Percentiles rank a stretch among this genome's conserved stretches.
Conservation (phyloP, 208 protist species). For the Leptomonas pyrrhocoris region DNA sequence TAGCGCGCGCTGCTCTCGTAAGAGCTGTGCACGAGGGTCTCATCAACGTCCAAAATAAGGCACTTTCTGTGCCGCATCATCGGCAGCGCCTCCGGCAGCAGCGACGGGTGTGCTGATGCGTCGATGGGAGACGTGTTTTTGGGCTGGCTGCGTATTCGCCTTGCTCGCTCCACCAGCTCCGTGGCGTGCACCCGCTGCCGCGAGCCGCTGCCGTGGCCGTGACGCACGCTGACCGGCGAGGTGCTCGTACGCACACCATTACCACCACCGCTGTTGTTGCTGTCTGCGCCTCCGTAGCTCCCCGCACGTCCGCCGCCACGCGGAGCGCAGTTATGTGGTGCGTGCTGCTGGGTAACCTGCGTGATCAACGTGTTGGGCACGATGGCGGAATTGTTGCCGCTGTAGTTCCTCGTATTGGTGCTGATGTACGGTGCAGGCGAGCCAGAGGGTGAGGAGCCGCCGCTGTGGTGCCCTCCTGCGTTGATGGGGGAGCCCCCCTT, state of each 20-base stretch:
- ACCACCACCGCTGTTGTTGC: slow-evolving; percentile 14
- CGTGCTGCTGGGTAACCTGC: slow-evolving; percentile 18
- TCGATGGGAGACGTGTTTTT: slow-evolving; percentile 87
- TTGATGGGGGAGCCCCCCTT: neutral
- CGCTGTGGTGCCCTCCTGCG: neutral
- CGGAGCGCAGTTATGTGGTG: neutral
- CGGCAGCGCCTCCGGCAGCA: slow-evolving; percentile 61
- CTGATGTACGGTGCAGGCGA: slow-evolving; percentile 7
- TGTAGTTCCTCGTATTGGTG: neutral
- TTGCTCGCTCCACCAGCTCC: slow-evolving; percentile 49
- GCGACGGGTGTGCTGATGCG: slow-evolving; percentile 56
- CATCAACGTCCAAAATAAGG: slow-evolving; percentile 89
- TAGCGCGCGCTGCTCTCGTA: slow-evolving; percentile 62
- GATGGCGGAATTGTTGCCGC: neutral
- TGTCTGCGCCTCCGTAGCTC: slow-evolving; percentile 16
- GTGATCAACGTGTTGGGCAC: slow-evolving; percentile 21
- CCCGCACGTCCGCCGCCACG: slow-evolving; percentile 3
- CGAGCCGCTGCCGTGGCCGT: neutral
- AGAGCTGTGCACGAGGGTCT: slow-evolving; percentile 90
- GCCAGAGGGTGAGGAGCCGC: slow-evolving; percentile 14
- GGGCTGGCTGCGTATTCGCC: slow-evolving; percentile 64
- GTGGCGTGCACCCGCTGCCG: slow-evolving; percentile 48
- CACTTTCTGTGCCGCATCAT: slow-evolving; percentile 63
- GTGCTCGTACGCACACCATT: neutral
- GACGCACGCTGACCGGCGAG: slow-evolving; percentile 12